These are phyloP conservation scores for Phalaenopsis equestris DNA, from an alignment of 106 monocot species.

Conservation along the genomic window DNA sequence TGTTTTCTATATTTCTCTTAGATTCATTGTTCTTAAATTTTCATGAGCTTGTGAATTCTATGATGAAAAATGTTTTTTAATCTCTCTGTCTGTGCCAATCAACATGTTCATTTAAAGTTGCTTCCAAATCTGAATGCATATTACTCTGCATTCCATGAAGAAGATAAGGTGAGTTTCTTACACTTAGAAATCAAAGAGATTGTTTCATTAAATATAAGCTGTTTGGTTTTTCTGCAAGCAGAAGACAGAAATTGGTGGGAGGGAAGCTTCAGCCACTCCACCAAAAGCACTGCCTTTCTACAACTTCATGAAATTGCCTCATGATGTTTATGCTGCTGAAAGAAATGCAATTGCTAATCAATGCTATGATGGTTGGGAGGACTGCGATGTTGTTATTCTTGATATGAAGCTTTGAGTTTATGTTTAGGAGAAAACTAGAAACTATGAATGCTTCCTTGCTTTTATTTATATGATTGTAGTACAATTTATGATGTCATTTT, in stretches of 20 bases:
- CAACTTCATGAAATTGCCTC: neutral
- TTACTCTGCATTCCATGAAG: neutral
- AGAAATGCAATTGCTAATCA: neutral
- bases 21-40: neutral
- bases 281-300: neutral
- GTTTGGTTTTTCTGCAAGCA: neutral
- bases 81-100: no score
- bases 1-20: neutral
- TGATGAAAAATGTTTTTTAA: neutral
- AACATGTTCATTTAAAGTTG: no score
- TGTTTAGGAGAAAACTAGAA: neutral
- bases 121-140: neutral
- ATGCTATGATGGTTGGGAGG: neutral
- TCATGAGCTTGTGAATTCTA: neutral
- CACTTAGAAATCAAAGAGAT: neutral
- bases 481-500: no score
- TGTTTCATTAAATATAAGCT: neutral
- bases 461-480: no score
- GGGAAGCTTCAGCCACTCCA: neutral
- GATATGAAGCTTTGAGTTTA: neutral
- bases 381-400: neutral
- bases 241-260: neutral
- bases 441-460: no score
- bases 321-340: neutral
- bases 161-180: neutral